These are phyloP conservation scores for Perilla frutescens DNA, from an alignment of 257 asterid genomes.

Conservation along the genomic window DNA sequence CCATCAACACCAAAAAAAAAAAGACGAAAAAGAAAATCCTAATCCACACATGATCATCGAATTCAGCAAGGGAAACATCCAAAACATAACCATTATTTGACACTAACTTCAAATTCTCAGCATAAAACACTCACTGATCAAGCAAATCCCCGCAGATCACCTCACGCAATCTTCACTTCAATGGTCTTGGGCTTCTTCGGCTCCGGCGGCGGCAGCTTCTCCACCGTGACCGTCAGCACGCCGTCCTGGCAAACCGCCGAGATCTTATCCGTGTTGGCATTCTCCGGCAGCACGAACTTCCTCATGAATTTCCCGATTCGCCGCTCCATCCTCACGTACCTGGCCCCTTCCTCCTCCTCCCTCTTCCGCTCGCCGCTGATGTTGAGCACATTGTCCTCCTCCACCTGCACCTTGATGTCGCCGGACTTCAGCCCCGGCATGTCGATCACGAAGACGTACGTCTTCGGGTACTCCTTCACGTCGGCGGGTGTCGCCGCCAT, in stretches of 20 bases:
- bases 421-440: conserved; percentile 84
- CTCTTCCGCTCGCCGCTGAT: conserved; percentile 73
- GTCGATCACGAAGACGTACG: conserved; percentile 66
- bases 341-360: conserved; percentile 62
- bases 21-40: neutral
- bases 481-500: conserved; percentile 89
- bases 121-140: neutral
- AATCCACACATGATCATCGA: neutral
- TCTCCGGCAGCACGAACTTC: conserved; percentile 79
- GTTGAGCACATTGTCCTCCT: conserved; percentile 61
- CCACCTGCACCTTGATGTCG: conserved; percentile 75
- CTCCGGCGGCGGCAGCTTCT: conserved; percentile 84
- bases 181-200: conserved; percentile 83
- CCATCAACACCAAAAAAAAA: neutral
- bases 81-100: neutral
- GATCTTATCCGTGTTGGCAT: conserved; percentile 65
- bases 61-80: neutral
- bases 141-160: neutral
- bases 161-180: conserved; percentile 65
- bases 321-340: conserved; percentile 78
- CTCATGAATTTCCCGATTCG: conserved; percentile 74
- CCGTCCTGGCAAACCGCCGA: conserved; percentile 81
- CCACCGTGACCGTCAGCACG: conserved; percentile 69
- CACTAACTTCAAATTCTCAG: neutral
- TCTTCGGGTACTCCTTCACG: conserved; percentile 58